A percentile compares a stretch with the other conserved stretches of the same genome.
These are phyloP conservation scores for Erythrobasidium hasegawianum DNA, from an alignment of 1,284 basidiomycete genomes.

Conservation along the genomic window DNA sequence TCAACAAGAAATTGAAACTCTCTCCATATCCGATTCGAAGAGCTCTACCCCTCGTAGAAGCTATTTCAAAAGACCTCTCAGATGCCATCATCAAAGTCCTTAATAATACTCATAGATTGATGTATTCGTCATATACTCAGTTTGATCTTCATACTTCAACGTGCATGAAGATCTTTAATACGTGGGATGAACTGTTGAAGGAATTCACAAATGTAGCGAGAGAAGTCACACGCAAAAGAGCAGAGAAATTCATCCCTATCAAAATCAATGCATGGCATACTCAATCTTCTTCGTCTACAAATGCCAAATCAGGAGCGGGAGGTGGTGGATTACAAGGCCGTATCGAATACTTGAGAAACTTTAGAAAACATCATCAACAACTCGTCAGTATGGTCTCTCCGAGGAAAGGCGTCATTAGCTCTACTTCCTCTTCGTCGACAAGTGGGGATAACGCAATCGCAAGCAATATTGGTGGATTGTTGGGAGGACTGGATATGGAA, in stretches of 20 bases:
- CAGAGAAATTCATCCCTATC: slow-evolving; percentile 94
- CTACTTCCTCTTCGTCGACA: slow-evolving; percentile 43
- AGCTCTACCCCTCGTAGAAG: slow-evolving; percentile 92
- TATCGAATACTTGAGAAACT: slow-evolving; percentile 79
- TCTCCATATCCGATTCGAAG: slow-evolving; percentile 95
- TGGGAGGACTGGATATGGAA: slow-evolving; percentile 66
- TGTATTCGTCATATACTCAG: slow-evolving; percentile 89
- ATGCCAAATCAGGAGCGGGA: background rate
- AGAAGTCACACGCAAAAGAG: slow-evolving; percentile 85
- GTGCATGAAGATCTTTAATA: slow-evolving; percentile 77
- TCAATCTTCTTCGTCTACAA: slow-evolving; percentile 51
- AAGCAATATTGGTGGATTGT: slow-evolving; percentile 42
- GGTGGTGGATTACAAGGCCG: slow-evolving; percentile 66
- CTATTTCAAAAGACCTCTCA: slow-evolving; percentile 95
- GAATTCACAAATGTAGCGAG: slow-evolving; percentile 97
- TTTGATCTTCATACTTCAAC: slow-evolving; percentile 80
- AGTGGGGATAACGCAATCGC: slow-evolving; percentile 48
- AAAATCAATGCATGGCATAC: slow-evolving; percentile 88
- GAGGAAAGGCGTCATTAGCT: slow-evolving; percentile 69
- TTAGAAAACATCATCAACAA: slow-evolving; percentile 97
- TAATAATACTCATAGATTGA: slow-evolving; percentile 72
- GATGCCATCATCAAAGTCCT: slow-evolving; percentile 89
- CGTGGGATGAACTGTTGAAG: slow-evolving; percentile 96
- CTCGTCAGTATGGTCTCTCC: slow-evolving; percentile 95
- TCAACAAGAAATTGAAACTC: slow-evolving; percentile 91